Evolutionary conservation across 768 basidiomycete species (phyloP).

Genomic region (Kwoniella sp.): DNA sequence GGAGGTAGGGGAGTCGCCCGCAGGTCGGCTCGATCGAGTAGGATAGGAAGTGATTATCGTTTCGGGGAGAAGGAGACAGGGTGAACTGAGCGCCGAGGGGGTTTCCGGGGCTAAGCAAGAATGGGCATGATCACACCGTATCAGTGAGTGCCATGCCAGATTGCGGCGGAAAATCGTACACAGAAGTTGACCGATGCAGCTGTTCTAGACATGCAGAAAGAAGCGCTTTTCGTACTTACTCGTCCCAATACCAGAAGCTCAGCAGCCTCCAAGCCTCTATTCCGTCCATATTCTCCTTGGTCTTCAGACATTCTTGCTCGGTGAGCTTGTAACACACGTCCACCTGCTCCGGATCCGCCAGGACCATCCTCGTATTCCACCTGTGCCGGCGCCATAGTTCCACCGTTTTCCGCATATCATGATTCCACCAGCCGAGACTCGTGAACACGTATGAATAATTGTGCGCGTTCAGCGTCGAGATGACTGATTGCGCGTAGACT

Average conservation of each 20-base stretch:
- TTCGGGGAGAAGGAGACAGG: slow-evolving; percentile 41
- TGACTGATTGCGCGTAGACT: slow-evolving; percentile 43
- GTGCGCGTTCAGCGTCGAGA: slow-evolving; percentile 39
- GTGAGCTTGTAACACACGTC: slow-evolving; percentile 31
- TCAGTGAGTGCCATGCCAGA: background rate
- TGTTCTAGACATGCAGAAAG: too few relatives aligned
- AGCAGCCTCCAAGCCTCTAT: slow-evolving; percentile 44
- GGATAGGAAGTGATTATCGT: slow-evolving; percentile 40
- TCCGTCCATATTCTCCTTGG: slow-evolving; percentile 30
- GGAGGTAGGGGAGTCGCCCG: slow-evolving; percentile 27
- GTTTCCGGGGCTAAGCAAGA: slow-evolving; percentile 29
- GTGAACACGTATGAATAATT: slow-evolving; percentile 45
- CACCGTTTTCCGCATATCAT: slow-evolving; percentile 42
- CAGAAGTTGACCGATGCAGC: too few relatives aligned
- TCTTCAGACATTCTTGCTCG: slow-evolving; percentile 35
- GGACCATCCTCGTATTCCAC: slow-evolving; percentile 36
- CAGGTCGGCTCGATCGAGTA: slow-evolving; percentile 50
- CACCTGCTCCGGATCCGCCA: slow-evolving; percentile 46
- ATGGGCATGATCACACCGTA: background rate
- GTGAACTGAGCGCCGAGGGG: slow-evolving; percentile 45
- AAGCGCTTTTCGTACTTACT: too few relatives aligned
- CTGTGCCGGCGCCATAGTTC: slow-evolving; percentile 35
- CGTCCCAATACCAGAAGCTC: slow-evolving; percentile 49
- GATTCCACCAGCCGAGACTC: slow-evolving; percentile 47
- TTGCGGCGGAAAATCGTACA: too few relatives aligned